Evolutionary conservation across 2,329 filamentous ascomycete species (phyloP).

Genomic region (Venturia carpophila): DNA sequence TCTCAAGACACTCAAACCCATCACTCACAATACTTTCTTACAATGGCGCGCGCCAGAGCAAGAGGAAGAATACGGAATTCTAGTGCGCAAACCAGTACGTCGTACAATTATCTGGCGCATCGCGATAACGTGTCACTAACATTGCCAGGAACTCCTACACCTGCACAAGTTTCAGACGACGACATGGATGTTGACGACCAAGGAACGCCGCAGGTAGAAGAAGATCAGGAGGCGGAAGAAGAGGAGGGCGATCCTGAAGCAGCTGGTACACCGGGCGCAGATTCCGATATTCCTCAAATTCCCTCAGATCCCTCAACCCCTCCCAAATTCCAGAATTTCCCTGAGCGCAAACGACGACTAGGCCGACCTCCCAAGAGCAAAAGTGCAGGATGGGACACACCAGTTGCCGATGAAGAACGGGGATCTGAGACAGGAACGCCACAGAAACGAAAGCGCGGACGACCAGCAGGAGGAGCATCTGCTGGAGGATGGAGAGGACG

Average conservation of each 20-base stretch:
- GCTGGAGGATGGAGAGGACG: slow-evolving; percentile 61
- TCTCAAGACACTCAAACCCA: not conserved
- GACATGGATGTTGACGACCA: slow-evolving; percentile 17
- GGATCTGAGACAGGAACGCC: slow-evolving; percentile 42
- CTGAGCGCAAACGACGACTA: slow-evolving; percentile 64
- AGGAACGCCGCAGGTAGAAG: not conserved
- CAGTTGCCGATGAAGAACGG: slow-evolving; percentile 38
- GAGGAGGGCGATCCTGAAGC: slow-evolving; percentile 43
- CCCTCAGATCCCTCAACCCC: slow-evolving; percentile 33
- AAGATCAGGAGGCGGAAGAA: slow-evolving; percentile 21
- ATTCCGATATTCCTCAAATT: slow-evolving; percentile 36
- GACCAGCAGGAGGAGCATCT: slow-evolving; percentile 35
- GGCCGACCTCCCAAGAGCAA: slow-evolving; percentile 80
- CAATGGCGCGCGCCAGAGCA: slow-evolving; percentile 12
- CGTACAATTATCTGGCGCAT: not conserved
- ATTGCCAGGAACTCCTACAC: slow-evolving; percentile 17
- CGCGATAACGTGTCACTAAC: slow-evolving; percentile 8
- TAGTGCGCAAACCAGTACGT: not conserved
- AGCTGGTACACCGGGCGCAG: slow-evolving; percentile 35
- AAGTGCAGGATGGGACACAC: slow-evolving; percentile 65
- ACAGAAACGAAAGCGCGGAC: slow-evolving; percentile 41
- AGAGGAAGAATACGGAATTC: slow-evolving; percentile 12
- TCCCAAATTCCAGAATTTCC: slow-evolving; percentile 47
- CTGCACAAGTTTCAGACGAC: slow-evolving; percentile 17
- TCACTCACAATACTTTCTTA: not conserved